Evolutionary conservation across 306 rosid genomes (phyloP).

Genomic region (Rosa rugosa): DNA sequence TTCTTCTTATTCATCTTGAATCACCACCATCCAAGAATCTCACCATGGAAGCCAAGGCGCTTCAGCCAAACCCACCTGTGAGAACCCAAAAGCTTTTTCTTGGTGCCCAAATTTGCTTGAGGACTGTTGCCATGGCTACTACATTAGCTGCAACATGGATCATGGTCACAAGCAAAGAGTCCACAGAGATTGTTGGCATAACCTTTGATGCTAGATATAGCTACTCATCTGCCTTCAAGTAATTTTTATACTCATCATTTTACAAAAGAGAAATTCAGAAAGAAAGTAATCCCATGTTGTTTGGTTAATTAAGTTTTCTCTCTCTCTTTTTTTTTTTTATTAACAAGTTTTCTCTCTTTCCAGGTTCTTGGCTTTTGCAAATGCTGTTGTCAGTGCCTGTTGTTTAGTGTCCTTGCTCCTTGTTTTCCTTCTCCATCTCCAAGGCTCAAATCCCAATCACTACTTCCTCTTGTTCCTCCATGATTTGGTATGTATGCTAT

Average conservation of each 20-base stretch:
- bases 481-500: conserved; percentile 45
- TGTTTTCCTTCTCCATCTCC: conserved; percentile 22
- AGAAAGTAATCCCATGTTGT: neutral
- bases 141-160: conserved; percentile 45
- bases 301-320: too few species aligned
- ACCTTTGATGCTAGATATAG: conserved; percentile 40
- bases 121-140: conserved; percentile 24
- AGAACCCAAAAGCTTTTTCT: conserved; percentile 25
- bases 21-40: neutral
- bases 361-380: conserved; percentile 53
- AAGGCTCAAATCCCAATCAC: conserved; percentile 27
- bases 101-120: conserved; percentile 37
- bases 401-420: conserved; percentile 30
- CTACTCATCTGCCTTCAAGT: conserved; percentile 44
- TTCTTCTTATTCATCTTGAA: neutral
- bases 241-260: neutral
- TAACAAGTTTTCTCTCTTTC: neutral
- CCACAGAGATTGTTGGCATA: conserved; percentile 32
- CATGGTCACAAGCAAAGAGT: conserved; percentile 41
- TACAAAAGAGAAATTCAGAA: neutral
- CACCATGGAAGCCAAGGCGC: conserved; percentile 33
- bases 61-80: conserved; percentile 24
- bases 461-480: conserved; percentile 44
- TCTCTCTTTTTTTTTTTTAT: neutral
- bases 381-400: conserved; percentile 45